A percentile compares a stretch with the other conserved stretches of the same genome.
Evolutionary conservation across 352 stramenopile species (phyloP).

Genomic region (Globisporangium iwayamae): DNA sequence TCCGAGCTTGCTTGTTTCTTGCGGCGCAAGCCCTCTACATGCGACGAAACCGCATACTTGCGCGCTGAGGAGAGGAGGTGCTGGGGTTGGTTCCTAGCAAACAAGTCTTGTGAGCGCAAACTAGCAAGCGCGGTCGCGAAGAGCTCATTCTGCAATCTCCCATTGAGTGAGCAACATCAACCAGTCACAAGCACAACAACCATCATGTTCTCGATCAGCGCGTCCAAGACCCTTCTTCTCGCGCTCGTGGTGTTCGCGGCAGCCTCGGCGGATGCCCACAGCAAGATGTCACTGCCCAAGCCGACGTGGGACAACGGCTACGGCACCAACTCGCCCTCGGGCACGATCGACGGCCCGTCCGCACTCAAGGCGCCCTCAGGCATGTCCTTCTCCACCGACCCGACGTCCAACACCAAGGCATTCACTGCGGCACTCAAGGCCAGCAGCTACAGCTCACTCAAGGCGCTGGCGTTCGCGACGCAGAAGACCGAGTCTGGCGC

Average conservation of each 20-base stretch:
- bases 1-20: background rate
- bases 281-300: conserved; percentile 27
- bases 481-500: conserved; percentile 10
- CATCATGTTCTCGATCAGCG: conserved; percentile 8
- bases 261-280: conserved; percentile 19
- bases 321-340: conserved; percentile 11
- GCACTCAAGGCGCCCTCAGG: conserved; percentile 3
- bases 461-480: conserved; percentile 2
- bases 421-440: conserved; percentile 7
- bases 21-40: conserved; percentile 1
- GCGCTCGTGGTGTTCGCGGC: background rate
- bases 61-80: background rate
- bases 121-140: background rate
- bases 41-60: background rate
- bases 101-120: background rate
- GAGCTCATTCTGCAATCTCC: conserved; percentile 7
- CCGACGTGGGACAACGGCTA: conserved; percentile 17
- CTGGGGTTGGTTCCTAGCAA: background rate
- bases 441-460: background rate
- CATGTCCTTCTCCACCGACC: conserved; percentile 12
- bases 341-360: conserved; percentile 9
- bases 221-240: conserved; percentile 9
- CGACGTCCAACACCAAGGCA: conserved; percentile 7
- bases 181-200: background rate
- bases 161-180: background rate